Percentiles rank a stretch among this genome's conserved stretches.
phyloP scores from a whole-genome alignment of 169 alveolate genomes.

The Nephromyces sp. region DNA sequence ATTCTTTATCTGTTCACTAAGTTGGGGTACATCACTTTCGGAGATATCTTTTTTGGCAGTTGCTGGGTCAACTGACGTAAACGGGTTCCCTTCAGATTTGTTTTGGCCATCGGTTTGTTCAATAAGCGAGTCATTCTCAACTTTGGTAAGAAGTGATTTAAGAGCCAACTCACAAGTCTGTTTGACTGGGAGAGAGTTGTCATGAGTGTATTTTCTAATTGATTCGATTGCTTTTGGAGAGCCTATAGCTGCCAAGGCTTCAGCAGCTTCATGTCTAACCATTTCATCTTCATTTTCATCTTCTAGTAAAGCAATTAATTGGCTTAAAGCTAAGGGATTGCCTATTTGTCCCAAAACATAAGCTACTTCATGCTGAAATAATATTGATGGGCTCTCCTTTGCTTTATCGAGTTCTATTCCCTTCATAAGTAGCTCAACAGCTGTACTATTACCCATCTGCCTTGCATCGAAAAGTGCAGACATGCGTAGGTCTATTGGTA shows the following conservation, averaged over 20 bases:
- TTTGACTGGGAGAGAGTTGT: slow-evolving; percentile 24
- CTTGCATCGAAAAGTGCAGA: background rate
- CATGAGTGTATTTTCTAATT: slow-evolving; percentile 11
- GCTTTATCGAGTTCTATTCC: background rate
- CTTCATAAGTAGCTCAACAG: background rate
- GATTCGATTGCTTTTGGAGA: slow-evolving; percentile 4
- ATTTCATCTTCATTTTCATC: slow-evolving; percentile 35
- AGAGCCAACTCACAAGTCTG: slow-evolving; percentile 42
- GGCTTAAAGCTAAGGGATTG: slow-evolving; percentile 7
- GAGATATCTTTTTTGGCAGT: slow-evolving; percentile 12
- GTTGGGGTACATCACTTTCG: slow-evolving; percentile 3
- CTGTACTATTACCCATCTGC: background rate
- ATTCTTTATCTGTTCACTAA: slow-evolving; percentile 8
- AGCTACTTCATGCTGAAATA: slow-evolving; percentile 38
- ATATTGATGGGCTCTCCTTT: background rate
- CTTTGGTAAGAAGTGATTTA: slow-evolving; percentile 15
- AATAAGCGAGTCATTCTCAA: slow-evolving; percentile 5
- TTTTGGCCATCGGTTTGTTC: background rate
- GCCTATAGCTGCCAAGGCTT: slow-evolving; percentile 57
- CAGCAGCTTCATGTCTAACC: slow-evolving; percentile 59
- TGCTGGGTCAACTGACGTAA: slow-evolving; percentile 31
- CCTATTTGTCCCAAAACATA: slow-evolving; percentile 53
- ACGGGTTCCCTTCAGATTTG: slow-evolving; percentile 1
- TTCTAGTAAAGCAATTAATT: background rate
- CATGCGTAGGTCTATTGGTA: background rate